Base-by-base conservation (phyloP, 2,329 filamentous ascomycete genomes). In the Aureobasidium sp. region DNA sequence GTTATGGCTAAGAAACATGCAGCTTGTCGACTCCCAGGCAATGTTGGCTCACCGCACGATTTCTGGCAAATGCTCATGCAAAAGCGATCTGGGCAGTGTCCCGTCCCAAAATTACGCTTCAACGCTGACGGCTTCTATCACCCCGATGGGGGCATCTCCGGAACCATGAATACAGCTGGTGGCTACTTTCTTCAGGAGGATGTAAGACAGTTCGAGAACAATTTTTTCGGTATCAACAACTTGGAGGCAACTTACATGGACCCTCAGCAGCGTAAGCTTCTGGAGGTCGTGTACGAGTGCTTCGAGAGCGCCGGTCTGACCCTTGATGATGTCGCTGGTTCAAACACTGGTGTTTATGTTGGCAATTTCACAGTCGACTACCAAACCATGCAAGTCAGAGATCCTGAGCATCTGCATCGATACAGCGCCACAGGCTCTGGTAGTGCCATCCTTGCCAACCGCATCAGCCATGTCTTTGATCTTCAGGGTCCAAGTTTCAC, bases 261-360 rank as follows among this genome's bases (percentile, higher is more conserved):
- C 63, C 76, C 76, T 10, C 73, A 77, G 62, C 73, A 76, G 37
- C 69, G 76, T 6, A 63, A 73, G 6, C 57, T 73, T 1, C 69
- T 78, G 7, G 74, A 79, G 64, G 69, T 68, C 1, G 74, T 76
- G 0, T 81, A 79, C 64, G 73, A 81, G 53, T 73, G 73, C 7
- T 47, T 63, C 67, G 44, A 71, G 67, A 29, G 63, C 61, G 61
- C 63, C 66, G 34, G 64, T 67, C 50, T 61, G n/a, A 29, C 52
- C 13, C 41, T 61, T 47, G 59, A 61, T 26, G 53, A 48, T 17
- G 61, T 68, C 6, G 59, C 26, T 29, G 56, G 63, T 13, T 61
- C 61, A 10, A 44, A 59, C 26, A 66, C 65, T 13, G 64, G 47
- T 36, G 67, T 70, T n/a, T 68, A 60, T 50, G 56, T 65, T 32